Evolutionary conservation across 495 filamentous ascomycete species (phyloP), one percentile per base, ranked within the genome.

Genomic region (Annulohypoxylon stygium): DNA sequence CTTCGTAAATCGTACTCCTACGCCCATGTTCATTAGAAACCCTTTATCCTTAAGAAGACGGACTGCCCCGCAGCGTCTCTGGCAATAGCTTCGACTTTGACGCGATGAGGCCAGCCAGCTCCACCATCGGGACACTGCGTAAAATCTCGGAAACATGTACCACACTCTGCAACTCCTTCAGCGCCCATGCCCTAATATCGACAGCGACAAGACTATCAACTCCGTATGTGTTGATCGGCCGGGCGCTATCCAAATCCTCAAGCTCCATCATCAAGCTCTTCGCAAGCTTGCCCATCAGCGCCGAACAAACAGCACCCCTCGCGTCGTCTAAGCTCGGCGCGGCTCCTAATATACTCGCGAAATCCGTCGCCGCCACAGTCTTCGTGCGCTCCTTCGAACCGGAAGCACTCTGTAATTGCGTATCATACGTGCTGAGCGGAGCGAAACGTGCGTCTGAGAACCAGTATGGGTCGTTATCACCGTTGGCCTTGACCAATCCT

Each of bases 131-230:
- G 20, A 72, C 72, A 10, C 79, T 83, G 6, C 81, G 74, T 2
- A 89, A 59, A 37, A 88, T 82, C 78, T 89, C 86, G 55, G 87
- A 81, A 4, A 88, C 86, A 3, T 84, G 83, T 1, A 89, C 66
- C 43, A 88, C 83, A 9, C 76, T 77, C 2, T 78, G 79, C 0
- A 86, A 51, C 20, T 80, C 76, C 74, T 83, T 84, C 54, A 78
- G 78, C 33, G 83, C 78, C 86, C 86, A 88, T 0, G 78, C 69
- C 0, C 85, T 79, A 2, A 85, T 72, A 26, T 84, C 83, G 3
- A 86, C 82, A 1, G 86, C 84, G 0, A 85, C 79, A n/a, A 88
- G 78, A 6, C 83, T 85, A 68, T 88, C 86, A 4, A 86, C 80
- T 0, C 85, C 86, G 8, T 75, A 75, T 25, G 47, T 73, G 53